phyloP scores from a whole-genome alignment of 169 alveolate genomes.

The Plasmodium cynomolgi region DNA sequence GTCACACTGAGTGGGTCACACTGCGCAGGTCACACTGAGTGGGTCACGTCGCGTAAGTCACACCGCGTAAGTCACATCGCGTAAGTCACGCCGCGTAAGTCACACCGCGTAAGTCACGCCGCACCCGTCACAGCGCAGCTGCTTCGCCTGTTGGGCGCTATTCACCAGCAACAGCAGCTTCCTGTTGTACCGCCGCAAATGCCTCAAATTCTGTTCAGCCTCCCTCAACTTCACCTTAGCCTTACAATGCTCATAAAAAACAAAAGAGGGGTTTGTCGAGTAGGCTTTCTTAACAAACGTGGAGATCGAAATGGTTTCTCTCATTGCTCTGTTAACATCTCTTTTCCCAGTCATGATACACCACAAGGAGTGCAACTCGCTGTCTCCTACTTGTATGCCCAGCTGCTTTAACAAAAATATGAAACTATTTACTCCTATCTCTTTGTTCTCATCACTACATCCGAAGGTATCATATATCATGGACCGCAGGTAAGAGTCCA shows the following conservation, averaged over 20 bases:
- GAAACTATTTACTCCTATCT: constrained; percentile 25
- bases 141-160: background rate
- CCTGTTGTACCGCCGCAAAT: constrained; percentile 14
- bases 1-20: too few species aligned
- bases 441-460: constrained; percentile 6
- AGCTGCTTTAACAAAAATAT: constrained; percentile 14
- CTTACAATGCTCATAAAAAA: constrained; percentile 52
- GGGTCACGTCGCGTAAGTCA: too few species aligned
- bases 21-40: too few species aligned
- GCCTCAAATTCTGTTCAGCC: constrained; percentile 21
- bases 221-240: constrained; percentile 23
- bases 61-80: background rate
- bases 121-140: background rate
- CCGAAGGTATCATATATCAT: constrained; percentile 32
- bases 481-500: constrained; percentile 14
- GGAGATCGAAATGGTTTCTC: constrained; percentile 5
- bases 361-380: constrained; percentile 23
- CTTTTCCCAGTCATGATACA: constrained; percentile 15
- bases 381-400: constrained; percentile 6
- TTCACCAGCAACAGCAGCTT: constrained; percentile 16
- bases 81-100: background rate
- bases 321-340: constrained; percentile 8
- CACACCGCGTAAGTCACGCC: background rate
- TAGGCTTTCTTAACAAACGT: constrained; percentile 40
- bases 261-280: constrained; percentile 42